Percentiles rank a stretch among this genome's conserved stretches.
phyloP scores from a whole-genome alignment of 2,329 filamentous ascomycete species.

The Cytospora piceae region DNA sequence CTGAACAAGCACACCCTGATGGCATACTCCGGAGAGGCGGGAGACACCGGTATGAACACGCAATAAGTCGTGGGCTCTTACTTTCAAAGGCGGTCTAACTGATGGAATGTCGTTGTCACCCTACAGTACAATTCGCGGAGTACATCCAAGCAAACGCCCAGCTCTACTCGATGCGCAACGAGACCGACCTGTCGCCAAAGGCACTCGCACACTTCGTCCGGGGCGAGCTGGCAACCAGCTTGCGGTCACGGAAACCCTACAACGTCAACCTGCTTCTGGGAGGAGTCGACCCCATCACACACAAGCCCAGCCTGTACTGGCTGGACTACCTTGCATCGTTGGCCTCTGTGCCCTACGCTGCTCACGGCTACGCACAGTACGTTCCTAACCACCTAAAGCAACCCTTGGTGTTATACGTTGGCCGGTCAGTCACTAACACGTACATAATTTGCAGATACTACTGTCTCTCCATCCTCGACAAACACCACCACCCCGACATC shows the following conservation, averaged over 20 bases:
- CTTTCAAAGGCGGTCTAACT: slow-evolving; percentile 26
- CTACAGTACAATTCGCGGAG: slow-evolving; percentile 93
- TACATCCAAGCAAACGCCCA: slow-evolving; percentile 98
- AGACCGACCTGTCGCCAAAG: slow-evolving; percentile 85
- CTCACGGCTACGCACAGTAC: slow-evolving; percentile 96
- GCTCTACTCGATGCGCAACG: slow-evolving; percentile 98
- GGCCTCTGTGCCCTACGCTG: slow-evolving; percentile 89
- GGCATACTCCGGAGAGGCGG: slow-evolving; percentile 94
- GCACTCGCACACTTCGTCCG: slow-evolving; percentile 93
- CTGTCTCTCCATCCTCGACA: slow-evolving; percentile 95
- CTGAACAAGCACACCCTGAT: slow-evolving; percentile 94
- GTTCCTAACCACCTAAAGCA: slow-evolving; percentile 40
- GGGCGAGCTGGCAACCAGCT: slow-evolving; percentile 85
- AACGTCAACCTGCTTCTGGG: slow-evolving; percentile 95
- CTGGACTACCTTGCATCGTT: slow-evolving; percentile 92
- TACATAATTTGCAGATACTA: slow-evolving; percentile 70
- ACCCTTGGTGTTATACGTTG: too few species aligned
- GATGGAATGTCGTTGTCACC: slow-evolving; percentile 7
- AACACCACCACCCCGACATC: slow-evolving; percentile 97
- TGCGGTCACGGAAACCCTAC: slow-evolving; percentile 92
- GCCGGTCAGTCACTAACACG: slow-evolving; percentile 33
- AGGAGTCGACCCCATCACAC: slow-evolving; percentile 88
- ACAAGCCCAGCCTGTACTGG: slow-evolving; percentile 94
- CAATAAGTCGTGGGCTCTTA: slow-evolving; percentile 8
- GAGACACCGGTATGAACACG: slow-evolving; percentile 75